phyloP scores from a whole-genome alignment of 371 early-diverging fungal genomes.

The Lichtheimia ramosa region DNA sequence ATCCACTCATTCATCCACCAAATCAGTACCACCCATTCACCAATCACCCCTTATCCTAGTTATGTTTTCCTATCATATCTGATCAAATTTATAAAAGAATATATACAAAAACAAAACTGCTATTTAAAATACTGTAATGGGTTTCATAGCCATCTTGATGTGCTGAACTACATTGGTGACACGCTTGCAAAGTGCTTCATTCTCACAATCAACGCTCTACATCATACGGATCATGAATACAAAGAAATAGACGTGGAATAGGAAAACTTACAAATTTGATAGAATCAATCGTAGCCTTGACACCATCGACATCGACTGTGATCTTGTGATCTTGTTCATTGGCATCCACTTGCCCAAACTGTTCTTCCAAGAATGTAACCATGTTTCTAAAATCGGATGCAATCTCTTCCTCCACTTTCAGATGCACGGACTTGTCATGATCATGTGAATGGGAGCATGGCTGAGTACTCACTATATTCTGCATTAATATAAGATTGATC shows the following conservation, averaged over 20 bases:
- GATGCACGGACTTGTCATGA: constrained; percentile 14
- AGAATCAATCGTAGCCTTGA: constrained; percentile 45
- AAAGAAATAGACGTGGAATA: background rate
- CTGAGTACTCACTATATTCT: constrained; percentile 28
- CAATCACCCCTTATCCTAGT: too few species aligned
- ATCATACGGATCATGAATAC: background rate
- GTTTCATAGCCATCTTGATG: constrained; percentile 33
- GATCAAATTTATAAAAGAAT: background rate
- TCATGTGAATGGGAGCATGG: constrained; percentile 31
- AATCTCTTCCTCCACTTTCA: constrained; percentile 22
- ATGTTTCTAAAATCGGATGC: constrained; percentile 35
- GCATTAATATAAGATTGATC: background rate
- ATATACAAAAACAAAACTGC: background rate
- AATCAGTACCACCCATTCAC: too few species aligned
- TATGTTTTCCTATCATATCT: too few species aligned
- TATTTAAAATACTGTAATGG: constrained; percentile 18
- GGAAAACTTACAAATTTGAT: constrained; percentile 38
- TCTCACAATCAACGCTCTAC: constrained; percentile 35
- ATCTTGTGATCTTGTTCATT: constrained; percentile 43
- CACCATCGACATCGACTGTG: constrained; percentile 44
- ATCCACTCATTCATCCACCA: too few species aligned
- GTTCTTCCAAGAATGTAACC: constrained; percentile 38
- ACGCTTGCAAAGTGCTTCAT: constrained; percentile 31
- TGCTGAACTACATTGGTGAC: constrained; percentile 30
- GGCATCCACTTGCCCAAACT: constrained; percentile 39